Evolutionary conservation across 176 grass and related monocot species (phyloP).

Genomic region (Aechmea fasciata): DNA sequence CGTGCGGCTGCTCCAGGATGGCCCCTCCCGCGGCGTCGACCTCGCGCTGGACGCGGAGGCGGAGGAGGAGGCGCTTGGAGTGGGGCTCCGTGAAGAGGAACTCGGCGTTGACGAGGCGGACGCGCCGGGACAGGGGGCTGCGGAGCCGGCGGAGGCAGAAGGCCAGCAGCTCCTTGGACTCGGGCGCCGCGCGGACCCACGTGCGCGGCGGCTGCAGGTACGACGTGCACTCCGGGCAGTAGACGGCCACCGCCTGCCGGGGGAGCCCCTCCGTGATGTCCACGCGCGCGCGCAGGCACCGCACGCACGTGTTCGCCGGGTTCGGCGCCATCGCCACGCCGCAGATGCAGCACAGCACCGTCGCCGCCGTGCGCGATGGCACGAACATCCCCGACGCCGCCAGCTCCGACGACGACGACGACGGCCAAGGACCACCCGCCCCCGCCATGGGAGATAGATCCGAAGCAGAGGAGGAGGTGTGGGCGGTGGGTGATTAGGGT

Average conservation of each 20-base stretch:
- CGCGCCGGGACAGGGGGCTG: conserved; percentile 46
- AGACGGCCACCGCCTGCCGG: conserved; percentile 41
- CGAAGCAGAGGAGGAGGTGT: not conserved
- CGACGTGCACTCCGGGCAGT: conserved; percentile 54
- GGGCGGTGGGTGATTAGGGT: conserved; percentile 17
- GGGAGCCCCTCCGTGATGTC: conserved; percentile 69
- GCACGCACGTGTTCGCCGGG: conserved; percentile 86
- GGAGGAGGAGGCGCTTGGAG: conserved; percentile 92
- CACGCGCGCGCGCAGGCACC: conserved; percentile 57
- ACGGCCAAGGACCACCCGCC: not conserved
- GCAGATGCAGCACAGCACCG: conserved; percentile 91
- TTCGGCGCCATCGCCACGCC: conserved; percentile 79
- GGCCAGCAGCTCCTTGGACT: conserved; percentile 73
- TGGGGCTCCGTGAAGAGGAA: conserved; percentile 93
- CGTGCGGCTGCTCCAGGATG: conserved; percentile 68
- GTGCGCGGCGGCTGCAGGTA: conserved; percentile 56
- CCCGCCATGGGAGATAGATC: too few species aligned
- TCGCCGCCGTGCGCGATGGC: conserved; percentile 65
- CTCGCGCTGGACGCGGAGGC: conserved; percentile 79
- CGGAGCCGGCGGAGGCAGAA: conserved; percentile 73
- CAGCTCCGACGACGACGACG: conserved; percentile 41
- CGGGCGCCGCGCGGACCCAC: conserved; percentile 49
- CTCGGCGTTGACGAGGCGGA: conserved; percentile 67
- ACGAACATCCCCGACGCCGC: conserved; percentile 66
- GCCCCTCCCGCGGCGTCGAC: conserved; percentile 51